phyloP scores from a whole-genome alignment of 345 rosid genomes.

The Eucalyptus curtisii region DNA sequence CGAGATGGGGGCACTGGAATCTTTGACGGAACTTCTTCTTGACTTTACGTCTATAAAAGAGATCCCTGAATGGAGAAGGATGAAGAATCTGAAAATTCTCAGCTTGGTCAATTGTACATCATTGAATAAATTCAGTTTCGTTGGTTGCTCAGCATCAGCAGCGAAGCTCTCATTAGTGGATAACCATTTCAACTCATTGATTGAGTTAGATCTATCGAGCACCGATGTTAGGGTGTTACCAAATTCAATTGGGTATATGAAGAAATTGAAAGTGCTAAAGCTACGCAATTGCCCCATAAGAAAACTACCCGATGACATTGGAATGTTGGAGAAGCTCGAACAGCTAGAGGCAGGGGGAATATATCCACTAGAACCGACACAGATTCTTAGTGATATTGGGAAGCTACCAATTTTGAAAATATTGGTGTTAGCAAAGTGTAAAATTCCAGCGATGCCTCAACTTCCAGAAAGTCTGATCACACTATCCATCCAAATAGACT shows the following conservation, averaged over 20 bases:
- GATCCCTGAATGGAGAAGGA: no score
- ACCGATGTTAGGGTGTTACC: fast-evolving
- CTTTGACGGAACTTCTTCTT: no score
- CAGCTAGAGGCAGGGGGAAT: fast-evolving
- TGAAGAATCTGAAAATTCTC: no score
- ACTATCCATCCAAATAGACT: fast-evolving
- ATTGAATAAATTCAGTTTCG: fast-evolving
- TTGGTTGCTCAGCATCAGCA: fast-evolving
- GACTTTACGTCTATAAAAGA: no score
- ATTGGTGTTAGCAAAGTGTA: fast-evolving
- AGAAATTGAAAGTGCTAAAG: background rate
- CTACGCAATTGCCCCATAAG: fast-evolving
- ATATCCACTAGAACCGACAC: fast-evolving
- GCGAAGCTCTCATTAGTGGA: fast-evolving
- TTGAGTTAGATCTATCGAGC: fast-evolving
- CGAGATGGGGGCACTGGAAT: no score
- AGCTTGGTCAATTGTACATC: fast-evolving
- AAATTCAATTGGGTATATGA: background rate
- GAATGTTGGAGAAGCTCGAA: background rate
- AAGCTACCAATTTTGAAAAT: no score
- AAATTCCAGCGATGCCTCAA: background rate
- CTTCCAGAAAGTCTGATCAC: background rate
- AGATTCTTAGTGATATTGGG: no score
- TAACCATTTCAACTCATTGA: no score
- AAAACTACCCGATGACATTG: fast-evolving